Evolutionary conservation across 2,329 filamentous ascomycete genomes (phyloP).

Genomic region (Metarhizium anisopliae): DNA sequence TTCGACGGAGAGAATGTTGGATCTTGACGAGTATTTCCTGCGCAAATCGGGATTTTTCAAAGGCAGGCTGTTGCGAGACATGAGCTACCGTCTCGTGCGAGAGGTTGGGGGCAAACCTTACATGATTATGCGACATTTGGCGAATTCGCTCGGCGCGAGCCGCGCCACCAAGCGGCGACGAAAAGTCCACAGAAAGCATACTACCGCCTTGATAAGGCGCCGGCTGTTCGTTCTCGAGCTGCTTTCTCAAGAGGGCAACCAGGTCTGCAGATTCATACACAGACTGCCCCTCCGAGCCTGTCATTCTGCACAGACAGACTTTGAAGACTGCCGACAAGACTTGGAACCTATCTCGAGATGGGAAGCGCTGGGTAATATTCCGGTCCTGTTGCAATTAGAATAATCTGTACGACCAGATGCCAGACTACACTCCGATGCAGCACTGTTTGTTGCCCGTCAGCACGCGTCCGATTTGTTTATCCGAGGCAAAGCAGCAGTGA

Average conservation of each 20-base stretch:
- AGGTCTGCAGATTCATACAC: neutral
- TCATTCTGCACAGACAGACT: neutral
- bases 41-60: conserved; percentile 21
- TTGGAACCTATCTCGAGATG: neutral
- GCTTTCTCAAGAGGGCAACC: neutral
- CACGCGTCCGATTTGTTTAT: neutral
- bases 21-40: conserved; percentile 28
- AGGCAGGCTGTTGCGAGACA: conserved; percentile 19
- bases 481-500: neutral
- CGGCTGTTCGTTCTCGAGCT: neutral
- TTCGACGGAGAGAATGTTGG: conserved; percentile 28
- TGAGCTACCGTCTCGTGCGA: neutral
- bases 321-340: neutral
- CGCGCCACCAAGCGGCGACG: conserved; percentile 27
- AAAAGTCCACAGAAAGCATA: conserved; percentile 31
- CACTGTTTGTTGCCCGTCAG: neutral
- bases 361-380: neutral
- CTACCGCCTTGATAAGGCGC: neutral
- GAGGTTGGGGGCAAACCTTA: conserved; percentile 13
- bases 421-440: neutral
- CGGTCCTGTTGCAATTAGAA: neutral
- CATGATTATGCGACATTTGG: conserved; percentile 30
- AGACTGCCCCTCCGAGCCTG: neutral
- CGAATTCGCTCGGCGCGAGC: conserved; percentile 27
- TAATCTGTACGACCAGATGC: neutral